Evolutionary conservation across 1,284 basidiomycete species (phyloP).

Genomic region (Cutaneotrichosporon arboriforme): DNA sequence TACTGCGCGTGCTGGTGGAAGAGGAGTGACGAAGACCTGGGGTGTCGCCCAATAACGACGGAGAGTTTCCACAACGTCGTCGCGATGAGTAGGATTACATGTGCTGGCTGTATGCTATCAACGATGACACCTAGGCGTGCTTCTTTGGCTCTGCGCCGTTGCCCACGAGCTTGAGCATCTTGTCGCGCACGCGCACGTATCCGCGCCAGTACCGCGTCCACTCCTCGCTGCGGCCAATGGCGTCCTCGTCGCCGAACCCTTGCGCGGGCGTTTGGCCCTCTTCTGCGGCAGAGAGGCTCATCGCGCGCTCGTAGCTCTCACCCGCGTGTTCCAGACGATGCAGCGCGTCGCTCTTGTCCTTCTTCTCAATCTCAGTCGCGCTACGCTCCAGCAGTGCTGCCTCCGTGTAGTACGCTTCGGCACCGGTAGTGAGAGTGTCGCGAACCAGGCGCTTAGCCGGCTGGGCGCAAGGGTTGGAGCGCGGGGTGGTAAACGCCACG

Average conservation of each 20-base stretch:
- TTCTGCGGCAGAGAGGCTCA: slow-evolving; percentile 46
- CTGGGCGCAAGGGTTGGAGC: slow-evolving; percentile 18
- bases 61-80: no score
- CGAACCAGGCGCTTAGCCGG: slow-evolving; percentile 28
- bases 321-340: slow-evolving; percentile 51
- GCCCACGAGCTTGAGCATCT: slow-evolving; percentile 16
- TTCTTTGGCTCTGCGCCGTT: not conserved
- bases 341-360: slow-evolving; percentile 53
- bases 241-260: slow-evolving; percentile 50
- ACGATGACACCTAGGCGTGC: not conserved
- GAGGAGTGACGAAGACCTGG: no score
- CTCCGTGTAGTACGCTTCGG: slow-evolving; percentile 48
- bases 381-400: slow-evolving; percentile 42
- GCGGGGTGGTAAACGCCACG: slow-evolving; percentile 29
- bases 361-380: slow-evolving; percentile 57
- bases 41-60: no score
- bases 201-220: slow-evolving; percentile 41
- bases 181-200: slow-evolving; percentile 36
- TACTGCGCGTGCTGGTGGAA: not conserved
- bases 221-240: slow-evolving; percentile 33
- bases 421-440: slow-evolving; percentile 51
- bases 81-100: not conserved
- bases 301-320: slow-evolving; percentile 58
- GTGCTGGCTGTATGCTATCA: not conserved
- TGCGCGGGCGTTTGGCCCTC: slow-evolving; percentile 53